Evolutionary conservation across 2,329 filamentous ascomycete species (phyloP).

Genomic region (Botrytis paeoniae): DNA sequence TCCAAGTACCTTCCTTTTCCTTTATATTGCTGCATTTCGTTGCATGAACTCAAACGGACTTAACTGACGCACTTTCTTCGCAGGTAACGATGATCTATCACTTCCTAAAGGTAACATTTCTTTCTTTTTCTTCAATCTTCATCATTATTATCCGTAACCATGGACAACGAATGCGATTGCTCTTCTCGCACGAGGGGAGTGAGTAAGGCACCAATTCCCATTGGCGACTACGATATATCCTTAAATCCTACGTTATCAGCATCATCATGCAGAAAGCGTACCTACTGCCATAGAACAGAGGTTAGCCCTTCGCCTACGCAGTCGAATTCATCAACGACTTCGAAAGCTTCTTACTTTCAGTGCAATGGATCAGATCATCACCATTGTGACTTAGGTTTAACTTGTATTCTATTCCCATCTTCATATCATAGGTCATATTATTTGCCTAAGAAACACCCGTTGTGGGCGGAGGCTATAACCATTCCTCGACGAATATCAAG

Average conservation of each 20-base stretch:
- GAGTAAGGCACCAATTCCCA: conserved; percentile 7
- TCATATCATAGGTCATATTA: conserved; percentile 2
- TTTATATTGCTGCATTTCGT: background rate
- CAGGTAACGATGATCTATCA: conserved; percentile 62
- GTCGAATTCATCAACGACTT: background rate
- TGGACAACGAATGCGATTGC: conserved; percentile 18
- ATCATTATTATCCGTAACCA: conserved; percentile 16
- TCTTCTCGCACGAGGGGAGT: conserved; percentile 6
- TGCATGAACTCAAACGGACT: background rate
- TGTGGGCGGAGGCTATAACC: background rate
- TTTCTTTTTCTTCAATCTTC: conserved; percentile 19
- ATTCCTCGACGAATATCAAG: conserved; percentile 15
- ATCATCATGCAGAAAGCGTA: background rate
- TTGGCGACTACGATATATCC: conserved; percentile 2
- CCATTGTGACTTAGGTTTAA: background rate
- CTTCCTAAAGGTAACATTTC: conserved; percentile 56
- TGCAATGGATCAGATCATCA: background rate
- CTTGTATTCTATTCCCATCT: background rate
- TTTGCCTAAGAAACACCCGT: background rate
- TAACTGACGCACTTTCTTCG: conserved; percentile 25
- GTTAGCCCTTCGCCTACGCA: background rate
- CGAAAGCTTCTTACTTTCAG: background rate
- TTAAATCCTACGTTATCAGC: conserved; percentile 14
- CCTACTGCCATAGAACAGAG: background rate
- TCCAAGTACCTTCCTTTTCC: conserved; percentile 11